phyloP scores from a whole-genome alignment of 768 basidiomycete genomes.

The Psilocybe cubensis region DNA sequence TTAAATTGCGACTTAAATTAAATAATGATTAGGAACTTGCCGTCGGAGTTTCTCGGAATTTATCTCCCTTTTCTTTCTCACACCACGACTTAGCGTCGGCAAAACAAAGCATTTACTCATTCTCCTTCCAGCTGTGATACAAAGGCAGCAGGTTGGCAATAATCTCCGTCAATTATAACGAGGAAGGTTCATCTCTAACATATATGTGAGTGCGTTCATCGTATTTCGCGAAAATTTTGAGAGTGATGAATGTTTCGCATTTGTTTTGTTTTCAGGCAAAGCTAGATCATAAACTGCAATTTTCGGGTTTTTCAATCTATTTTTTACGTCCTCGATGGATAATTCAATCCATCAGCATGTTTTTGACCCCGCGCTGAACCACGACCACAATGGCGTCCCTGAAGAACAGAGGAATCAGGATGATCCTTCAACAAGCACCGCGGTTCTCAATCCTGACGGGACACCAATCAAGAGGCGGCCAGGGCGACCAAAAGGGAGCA shows the following conservation, averaged over 20 bases:
- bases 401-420: conserved; percentile 5
- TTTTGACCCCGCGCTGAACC: conserved; percentile 24
- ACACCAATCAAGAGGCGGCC: conserved; percentile 61
- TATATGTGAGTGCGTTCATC: neutral
- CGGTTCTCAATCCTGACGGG: conserved; percentile 22
- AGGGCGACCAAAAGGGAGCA: conserved; percentile 80
- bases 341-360: conserved; percentile 31
- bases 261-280: conserved; percentile 8
- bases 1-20: neutral
- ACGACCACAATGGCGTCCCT: conserved; percentile 9
- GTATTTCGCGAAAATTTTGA: neutral
- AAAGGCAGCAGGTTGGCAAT: neutral
- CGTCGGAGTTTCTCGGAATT: conserved; percentile 15
- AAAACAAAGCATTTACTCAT: neutral
- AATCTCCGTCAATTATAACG: neutral
- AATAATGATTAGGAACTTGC: conserved; percentile 1
- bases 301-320: conserved; percentile 12
- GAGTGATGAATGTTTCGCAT: conserved; percentile 13
- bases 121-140: neutral
- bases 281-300: conserved; percentile 2
- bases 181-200: neutral
- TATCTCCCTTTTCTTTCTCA: conserved; percentile 9
- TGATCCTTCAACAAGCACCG: conserved; percentile 7
- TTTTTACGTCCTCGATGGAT: conserved; percentile 26
- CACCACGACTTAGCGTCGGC: conserved; percentile 13